Conservation (phyloP, 106 monocot species). For the Allium fistulosum region DNA sequence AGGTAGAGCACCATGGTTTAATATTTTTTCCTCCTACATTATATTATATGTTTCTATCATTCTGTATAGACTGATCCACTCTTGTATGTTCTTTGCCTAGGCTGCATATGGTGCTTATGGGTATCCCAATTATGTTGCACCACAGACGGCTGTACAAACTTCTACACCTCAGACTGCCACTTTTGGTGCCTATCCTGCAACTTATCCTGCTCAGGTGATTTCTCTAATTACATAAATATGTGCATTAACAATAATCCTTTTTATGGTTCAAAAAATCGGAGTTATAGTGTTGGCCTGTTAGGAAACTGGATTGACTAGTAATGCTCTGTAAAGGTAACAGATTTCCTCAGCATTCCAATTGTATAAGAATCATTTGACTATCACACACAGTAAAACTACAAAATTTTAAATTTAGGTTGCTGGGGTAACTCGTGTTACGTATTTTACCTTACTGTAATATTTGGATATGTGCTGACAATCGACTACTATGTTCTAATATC, state of each 20-base stretch:
- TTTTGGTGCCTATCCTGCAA: constrained; percentile 74
- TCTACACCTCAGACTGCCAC: constrained; percentile 48
- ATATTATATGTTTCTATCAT: constrained; percentile 2
- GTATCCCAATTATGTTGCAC: constrained; percentile 59
- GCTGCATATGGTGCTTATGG: constrained; percentile 72
- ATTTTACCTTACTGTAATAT: not conserved
- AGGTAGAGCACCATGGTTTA: constrained; percentile 28
- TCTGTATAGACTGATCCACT: not conserved
- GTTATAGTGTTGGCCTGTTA: too few species aligned
- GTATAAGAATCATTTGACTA: not conserved
- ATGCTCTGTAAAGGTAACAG: too few species aligned
- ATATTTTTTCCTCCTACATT: not conserved
- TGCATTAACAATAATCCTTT: not conserved
- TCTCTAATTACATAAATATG: not conserved
- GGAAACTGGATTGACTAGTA: too few species aligned
- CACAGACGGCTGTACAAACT: constrained; percentile 24
- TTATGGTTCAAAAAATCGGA: not conserved
- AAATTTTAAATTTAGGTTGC: not conserved
- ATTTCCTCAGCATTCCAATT: not conserved
- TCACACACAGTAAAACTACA: not conserved
- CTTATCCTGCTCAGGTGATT: constrained; percentile 51
- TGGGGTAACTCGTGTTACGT: not conserved
- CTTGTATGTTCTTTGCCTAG: constrained; percentile 14
- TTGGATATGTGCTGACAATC: not conserved
- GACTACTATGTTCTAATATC: not conserved